Percentiles rank a stretch among this genome's conserved stretches.
These are phyloP conservation scores for Suillus occidentalis DNA, from an alignment of 768 basidiomycete genomes.

Conservation along the genomic window DNA sequence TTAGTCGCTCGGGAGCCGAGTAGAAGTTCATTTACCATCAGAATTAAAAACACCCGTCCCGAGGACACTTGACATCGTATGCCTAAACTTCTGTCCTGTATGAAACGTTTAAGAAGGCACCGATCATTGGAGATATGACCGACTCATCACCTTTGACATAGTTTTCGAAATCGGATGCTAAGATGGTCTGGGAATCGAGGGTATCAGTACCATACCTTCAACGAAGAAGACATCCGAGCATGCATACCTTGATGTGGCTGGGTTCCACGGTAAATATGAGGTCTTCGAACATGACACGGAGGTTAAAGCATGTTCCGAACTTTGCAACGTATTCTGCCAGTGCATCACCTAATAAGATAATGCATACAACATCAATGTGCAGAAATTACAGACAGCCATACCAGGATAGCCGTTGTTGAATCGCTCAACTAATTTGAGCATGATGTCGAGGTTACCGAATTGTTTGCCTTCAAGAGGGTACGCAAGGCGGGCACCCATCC, in stretches of 20 bases:
- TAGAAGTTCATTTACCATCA: slow-evolving; percentile 43
- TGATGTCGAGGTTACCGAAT: slow-evolving; percentile 47
- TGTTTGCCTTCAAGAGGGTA: slow-evolving; percentile 38
- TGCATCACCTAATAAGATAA: slow-evolving; percentile 40
- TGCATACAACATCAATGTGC: not conserved
- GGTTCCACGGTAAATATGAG: slow-evolving; percentile 49
- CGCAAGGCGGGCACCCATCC: slow-evolving; percentile 46
- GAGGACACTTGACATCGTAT: slow-evolving; percentile 46
- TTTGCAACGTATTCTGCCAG: slow-evolving; percentile 34
- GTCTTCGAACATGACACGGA: slow-evolving; percentile 46
- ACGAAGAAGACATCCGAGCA: not conserved
- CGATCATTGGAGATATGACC: not conserved
- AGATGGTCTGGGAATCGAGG: slow-evolving; percentile 31
- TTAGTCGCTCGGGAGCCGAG: not conserved
- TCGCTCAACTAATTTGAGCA: slow-evolving; percentile 35
- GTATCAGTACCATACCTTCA: no score
- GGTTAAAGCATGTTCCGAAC: slow-evolving; percentile 45
- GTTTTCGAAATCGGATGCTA: slow-evolving; percentile 58
- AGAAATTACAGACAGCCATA: slow-evolving; percentile 20
- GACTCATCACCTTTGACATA: slow-evolving; percentile 51
- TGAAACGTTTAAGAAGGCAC: not conserved
- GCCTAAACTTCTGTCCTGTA: slow-evolving; percentile 36
- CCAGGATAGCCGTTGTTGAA: slow-evolving; percentile 51
- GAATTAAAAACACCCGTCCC: slow-evolving; percentile 72
- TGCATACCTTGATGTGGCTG: slow-evolving; percentile 49